Percentiles rank a stretch among this genome's conserved stretches.
Evolutionary conservation across 768 basidiomycete genomes (phyloP).

Genomic region (Asterophora parasitica): DNA sequence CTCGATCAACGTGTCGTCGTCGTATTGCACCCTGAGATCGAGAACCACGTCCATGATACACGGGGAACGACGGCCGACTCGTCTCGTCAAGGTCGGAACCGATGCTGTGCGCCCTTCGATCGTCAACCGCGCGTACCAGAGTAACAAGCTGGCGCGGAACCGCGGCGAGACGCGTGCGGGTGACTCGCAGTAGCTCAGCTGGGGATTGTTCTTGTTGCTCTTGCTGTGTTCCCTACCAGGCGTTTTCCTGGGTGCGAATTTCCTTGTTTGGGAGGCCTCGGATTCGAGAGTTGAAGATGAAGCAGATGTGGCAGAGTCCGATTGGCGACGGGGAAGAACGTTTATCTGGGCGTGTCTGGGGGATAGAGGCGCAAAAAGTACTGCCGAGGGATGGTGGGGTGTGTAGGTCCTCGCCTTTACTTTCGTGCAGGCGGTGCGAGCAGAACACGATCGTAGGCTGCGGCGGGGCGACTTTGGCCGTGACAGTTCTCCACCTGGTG

Average conservation of each 20-base stretch:
- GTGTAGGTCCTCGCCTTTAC: slow-evolving; percentile 1
- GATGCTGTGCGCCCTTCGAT: slow-evolving; percentile 21
- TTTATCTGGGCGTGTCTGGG: not conserved
- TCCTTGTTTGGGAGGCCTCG: slow-evolving; percentile 3
- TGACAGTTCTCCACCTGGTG: slow-evolving; percentile 16
- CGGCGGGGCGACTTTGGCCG: slow-evolving; percentile 4
- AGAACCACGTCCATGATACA: slow-evolving; percentile 47
- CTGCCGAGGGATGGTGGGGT: slow-evolving; percentile 7
- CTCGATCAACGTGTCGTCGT: slow-evolving; percentile 27
- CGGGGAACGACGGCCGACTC: slow-evolving; percentile 19
- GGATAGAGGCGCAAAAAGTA: slow-evolving; percentile 17
- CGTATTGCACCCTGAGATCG: slow-evolving; percentile 29
- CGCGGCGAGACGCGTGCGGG: not conserved
- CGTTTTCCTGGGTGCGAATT: not conserved
- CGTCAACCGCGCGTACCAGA: slow-evolving; percentile 25
- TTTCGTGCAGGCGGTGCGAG: slow-evolving; percentile 11
- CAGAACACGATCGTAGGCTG: slow-evolving; percentile 9
- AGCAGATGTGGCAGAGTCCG: slow-evolving; percentile 5
- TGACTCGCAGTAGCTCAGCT: slow-evolving; percentile 3
- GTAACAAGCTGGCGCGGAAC: slow-evolving; percentile 14
- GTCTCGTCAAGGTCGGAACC: not conserved
- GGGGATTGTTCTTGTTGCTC: not conserved
- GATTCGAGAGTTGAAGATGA: slow-evolving; percentile 2
- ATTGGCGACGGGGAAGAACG: not conserved
- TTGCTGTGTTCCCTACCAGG: not conserved